These are phyloP conservation scores for Platanthera guangdongensis DNA, from an alignment of 106 monocot genomes.

Conservation along the genomic window DNA sequence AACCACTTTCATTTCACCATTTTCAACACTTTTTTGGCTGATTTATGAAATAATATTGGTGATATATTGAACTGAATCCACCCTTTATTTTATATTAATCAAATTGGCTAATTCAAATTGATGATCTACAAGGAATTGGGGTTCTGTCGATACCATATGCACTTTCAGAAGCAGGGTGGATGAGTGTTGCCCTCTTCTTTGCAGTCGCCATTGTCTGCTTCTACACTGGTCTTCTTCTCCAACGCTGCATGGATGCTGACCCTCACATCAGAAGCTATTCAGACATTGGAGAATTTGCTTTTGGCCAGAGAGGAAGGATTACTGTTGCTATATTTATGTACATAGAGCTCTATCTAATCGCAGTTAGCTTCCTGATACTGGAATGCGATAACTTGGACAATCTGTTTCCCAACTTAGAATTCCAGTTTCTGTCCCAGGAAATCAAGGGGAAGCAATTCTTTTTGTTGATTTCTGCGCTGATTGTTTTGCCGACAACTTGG, in stretches of 20 bases:
- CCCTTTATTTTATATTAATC: not conserved
- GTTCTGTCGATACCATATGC: constrained; percentile 69
- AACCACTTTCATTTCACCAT: too few relatives aligned
- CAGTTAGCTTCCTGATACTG: constrained; percentile 56
- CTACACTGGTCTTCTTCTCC: constrained; percentile 67
- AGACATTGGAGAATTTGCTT: constrained; percentile 58
- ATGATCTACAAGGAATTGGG: constrained; percentile 37
- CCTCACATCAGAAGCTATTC: constrained; percentile 37
- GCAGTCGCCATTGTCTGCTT: constrained; percentile 37
- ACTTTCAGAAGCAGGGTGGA: constrained; percentile 56
- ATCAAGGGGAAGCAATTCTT: constrained; percentile 50
- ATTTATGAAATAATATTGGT: not conserved
- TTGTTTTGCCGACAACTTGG: constrained; percentile 71
- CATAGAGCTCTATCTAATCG: constrained; percentile 65
- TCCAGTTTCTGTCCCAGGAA: constrained; percentile 18
- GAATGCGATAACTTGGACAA: constrained; percentile 74
- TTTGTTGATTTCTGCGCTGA: constrained; percentile 30
- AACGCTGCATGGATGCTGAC: constrained; percentile 56
- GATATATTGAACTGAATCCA: not conserved
- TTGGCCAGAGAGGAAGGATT: constrained; percentile 40
- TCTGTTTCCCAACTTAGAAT: constrained; percentile 31
- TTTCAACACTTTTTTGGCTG: not conserved
- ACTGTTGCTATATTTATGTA: constrained; percentile 47
- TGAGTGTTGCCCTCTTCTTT: constrained; percentile 44
- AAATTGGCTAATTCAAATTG: not conserved